Conservation (phyloP, 2,329 filamentous ascomycete genomes). For the Colletotrichum australisinense region DNA sequence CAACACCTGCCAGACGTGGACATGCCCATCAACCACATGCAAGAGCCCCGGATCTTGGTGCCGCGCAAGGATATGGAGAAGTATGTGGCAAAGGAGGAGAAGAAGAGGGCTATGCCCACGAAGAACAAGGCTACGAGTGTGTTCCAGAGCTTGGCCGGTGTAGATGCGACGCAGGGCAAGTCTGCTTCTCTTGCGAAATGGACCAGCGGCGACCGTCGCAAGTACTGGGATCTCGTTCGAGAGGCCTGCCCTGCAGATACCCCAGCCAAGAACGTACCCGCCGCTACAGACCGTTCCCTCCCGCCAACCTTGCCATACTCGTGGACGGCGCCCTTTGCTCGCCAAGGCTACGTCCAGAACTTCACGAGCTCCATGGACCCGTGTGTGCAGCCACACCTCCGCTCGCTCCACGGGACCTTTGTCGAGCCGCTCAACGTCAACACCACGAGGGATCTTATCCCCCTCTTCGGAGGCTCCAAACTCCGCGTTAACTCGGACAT, state of each 20-base stretch:
- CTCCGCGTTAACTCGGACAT: constrained; percentile 73
- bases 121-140: constrained; percentile 55
- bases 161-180: constrained; percentile 50
- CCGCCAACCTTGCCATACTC: constrained; percentile 48
- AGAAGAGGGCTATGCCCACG: constrained; percentile 54
- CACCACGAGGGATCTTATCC: constrained; percentile 65
- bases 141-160: constrained; percentile 52
- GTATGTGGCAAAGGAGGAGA: constrained; percentile 60
- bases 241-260: constrained; percentile 68
- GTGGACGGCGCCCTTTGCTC: constrained; percentile 50
- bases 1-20: constrained; percentile 71
- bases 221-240: constrained; percentile 70
- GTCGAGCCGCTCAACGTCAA: constrained; percentile 64
- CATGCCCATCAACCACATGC: constrained; percentile 74
- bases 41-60: constrained; percentile 72
- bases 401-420: constrained; percentile 66
- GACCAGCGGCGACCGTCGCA: constrained; percentile 32
- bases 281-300: constrained; percentile 43
- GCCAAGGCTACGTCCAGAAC: constrained; percentile 65
- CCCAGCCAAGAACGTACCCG: constrained; percentile 51
- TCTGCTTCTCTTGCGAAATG: constrained; percentile 39
- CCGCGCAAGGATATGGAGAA: constrained; percentile 66
- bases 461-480: constrained; percentile 73
- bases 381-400: constrained; percentile 66
- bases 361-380: constrained; percentile 69